Conservation (phyloP, 345 rosid genomes). For the Citrus cavaleriei region DNA sequence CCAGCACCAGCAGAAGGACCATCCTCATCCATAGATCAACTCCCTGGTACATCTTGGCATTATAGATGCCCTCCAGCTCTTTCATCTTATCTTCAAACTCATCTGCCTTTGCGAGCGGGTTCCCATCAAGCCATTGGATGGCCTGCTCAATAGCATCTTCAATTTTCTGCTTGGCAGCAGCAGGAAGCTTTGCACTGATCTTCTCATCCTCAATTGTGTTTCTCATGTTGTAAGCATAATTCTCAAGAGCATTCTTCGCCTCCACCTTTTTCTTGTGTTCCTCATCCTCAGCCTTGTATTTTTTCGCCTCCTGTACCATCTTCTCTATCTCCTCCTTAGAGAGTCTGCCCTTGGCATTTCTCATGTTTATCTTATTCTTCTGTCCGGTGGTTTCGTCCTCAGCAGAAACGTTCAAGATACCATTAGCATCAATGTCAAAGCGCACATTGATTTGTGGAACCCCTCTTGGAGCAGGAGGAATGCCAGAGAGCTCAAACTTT, state of each 20-base stretch:
- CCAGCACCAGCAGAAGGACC: neutral
- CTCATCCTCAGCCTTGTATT: slow-evolving; percentile 48
- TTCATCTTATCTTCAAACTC: slow-evolving; percentile 50
- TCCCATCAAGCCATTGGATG: slow-evolving; percentile 48
- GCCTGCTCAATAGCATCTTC: slow-evolving; percentile 44
- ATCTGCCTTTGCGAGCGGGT: slow-evolving; percentile 43
- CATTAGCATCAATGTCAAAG: slow-evolving; percentile 38
- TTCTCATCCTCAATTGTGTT: slow-evolving; percentile 47
- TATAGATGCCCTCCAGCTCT: slow-evolving; percentile 38
- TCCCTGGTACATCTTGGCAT: slow-evolving; percentile 38
- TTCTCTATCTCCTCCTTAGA: slow-evolving; percentile 53
- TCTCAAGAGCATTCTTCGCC: slow-evolving; percentile 50
- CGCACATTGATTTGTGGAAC: slow-evolving; percentile 45
- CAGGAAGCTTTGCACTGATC: slow-evolving; percentile 40
- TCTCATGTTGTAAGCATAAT: slow-evolving; percentile 54
- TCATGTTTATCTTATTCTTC: slow-evolving; percentile 56
- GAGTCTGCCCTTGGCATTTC: slow-evolving; percentile 48
- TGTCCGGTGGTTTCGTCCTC: slow-evolving; percentile 49
- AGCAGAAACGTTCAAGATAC: slow-evolving; percentile 48
- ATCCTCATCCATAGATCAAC: slow-evolving; percentile 13
- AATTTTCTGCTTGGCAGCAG: slow-evolving; percentile 32
- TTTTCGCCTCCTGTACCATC: slow-evolving; percentile 56
- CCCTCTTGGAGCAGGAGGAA: slow-evolving; percentile 64
- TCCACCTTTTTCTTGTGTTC: slow-evolving; percentile 50
- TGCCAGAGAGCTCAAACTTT: slow-evolving; percentile 57